Evolutionary conservation across 352 stramenopile species (phyloP), one percentile per base, ranked within the genome.

Genomic region (Pythium sukuiense): DNA sequence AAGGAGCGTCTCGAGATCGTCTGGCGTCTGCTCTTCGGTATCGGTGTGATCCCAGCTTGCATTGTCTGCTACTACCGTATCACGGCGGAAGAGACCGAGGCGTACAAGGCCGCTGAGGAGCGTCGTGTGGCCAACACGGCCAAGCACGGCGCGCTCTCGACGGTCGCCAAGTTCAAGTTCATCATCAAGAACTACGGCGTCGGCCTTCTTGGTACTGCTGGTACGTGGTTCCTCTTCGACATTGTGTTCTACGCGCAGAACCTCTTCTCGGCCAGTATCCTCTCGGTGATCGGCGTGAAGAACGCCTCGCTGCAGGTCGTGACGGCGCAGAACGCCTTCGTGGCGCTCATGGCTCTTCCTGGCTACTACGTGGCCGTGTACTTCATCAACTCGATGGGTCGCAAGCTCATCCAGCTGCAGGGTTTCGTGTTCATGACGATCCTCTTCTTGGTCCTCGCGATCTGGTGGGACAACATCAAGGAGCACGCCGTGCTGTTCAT

Each of bases 151-250:
- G n/a, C 33, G 20, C 16, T 55, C 18, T 20, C 37, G 30, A 57
- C 65, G 30, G 52, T 37, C n/a, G 52, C 58, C 16, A 59, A 65
- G 37, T 46, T 80, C 27, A 68, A 46, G 12, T 81, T 81, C 57
- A 81, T 81, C 61, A 8, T 76, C 32, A 70, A 71, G 50, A 69
- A 90, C 68, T 88, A 88, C 63, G 70, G 80, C 11, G 54, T 65
- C 12, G 65, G 72, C 9, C 66, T 96, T 3, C 37, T 94, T 2
- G 87, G 85, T 0, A 90, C 80, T 35, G 85, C 87, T 0, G 84
- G 81, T 58, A 82, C 83, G 50, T 96, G 88, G 86, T 93, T 96
- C 68, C 78, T 95, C 12, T 93, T 94, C 63, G 88, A 95, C 63
- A 88, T 96, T 55, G 80, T 92, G 2, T 94, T 88, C 57, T 92